These are phyloP conservation scores for Fusarium sp. DNA, from an alignment of 2,329 filamentous ascomycete species.

Conservation along the genomic window DNA sequence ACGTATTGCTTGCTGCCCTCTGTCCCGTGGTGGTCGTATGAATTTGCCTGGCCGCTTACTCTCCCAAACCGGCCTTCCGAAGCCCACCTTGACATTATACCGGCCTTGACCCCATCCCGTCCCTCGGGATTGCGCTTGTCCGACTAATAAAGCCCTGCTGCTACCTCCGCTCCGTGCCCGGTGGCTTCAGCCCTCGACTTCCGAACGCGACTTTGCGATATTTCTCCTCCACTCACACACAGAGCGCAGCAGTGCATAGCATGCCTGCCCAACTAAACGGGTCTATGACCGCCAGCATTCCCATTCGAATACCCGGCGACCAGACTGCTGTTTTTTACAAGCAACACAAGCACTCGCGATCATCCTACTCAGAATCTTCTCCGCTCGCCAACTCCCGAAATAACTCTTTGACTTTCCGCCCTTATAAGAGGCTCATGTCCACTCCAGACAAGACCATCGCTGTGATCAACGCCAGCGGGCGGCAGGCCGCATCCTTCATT, in stretches of 20 bases:
- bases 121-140: slow-evolving; percentile 14
- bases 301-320: slow-evolving; percentile 53
- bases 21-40: slow-evolving; percentile 34
- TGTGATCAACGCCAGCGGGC: slow-evolving; percentile 94
- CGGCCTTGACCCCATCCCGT: slow-evolving; percentile 34
- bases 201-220: slow-evolving; percentile 36
- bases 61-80: slow-evolving; percentile 41
- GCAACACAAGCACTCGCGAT: slow-evolving; percentile 70
- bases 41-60: slow-evolving; percentile 34
- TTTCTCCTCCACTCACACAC: slow-evolving; percentile 32
- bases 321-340: slow-evolving; percentile 52
- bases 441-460: slow-evolving; percentile 82
- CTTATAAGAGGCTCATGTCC: slow-evolving; percentile 68
- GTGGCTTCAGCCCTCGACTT: slow-evolving; percentile 31
- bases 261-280: slow-evolving; percentile 56
- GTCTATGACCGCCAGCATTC: slow-evolving; percentile 53
- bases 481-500: slow-evolving; percentile 94
- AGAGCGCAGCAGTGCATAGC: slow-evolving; percentile 44
- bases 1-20: slow-evolving; percentile 48
- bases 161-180: slow-evolving; percentile 34
- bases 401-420: slow-evolving; percentile 70
- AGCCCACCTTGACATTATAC: slow-evolving; percentile 44
- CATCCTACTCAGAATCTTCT: slow-evolving; percentile 70
- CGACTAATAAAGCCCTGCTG: slow-evolving; percentile 40
- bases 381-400: slow-evolving; percentile 65